Base-by-base conservation (phyloP, 495 filamentous ascomycete genomes). In the Chaetomium fimeti region DNA sequence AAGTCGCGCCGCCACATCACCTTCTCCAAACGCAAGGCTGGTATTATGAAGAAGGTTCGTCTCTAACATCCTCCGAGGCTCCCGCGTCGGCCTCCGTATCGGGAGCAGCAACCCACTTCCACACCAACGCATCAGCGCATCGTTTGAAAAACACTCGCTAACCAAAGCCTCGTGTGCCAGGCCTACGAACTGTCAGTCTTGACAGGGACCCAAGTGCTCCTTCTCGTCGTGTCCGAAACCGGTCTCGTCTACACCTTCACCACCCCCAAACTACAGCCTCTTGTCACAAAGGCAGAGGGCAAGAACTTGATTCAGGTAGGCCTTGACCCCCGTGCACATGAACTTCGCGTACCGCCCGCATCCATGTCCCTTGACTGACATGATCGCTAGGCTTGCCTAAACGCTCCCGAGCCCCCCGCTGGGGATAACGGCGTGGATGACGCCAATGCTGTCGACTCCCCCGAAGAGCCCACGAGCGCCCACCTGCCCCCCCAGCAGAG, bases 21-120 rank as follows among this genome's bases (percentile, higher is more conserved):
- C 67, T 99, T 99, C 79, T 98, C 95, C 68, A 99, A 99, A 88
- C 92, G 94, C 77, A 99, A 99, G 85, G 94, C 94, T 63, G 94
- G 94, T 72, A 99, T 99, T 80, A 99, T 99, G 94, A 99, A 99
- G 86, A 99, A 99, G 93, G 94, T 97, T 76, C 66, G 86, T 83
- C 58, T 40, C 18, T 57, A 57, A 49, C 57, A 47, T 49, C 58
- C 27, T 40, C 53, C 49, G 29, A 56, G 49, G 63, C 57, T 56
- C 43, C 38, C 57, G 22, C 62, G 16, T n/a, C 16, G 18, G 40
- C 24, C 49, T 43, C 15, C 29, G 18, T 3, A 9, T 9, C 6
- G 38, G 13, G 27, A 4, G 15, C 42, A 42, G 7, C 27, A 57
- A 5, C 54, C 20, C 5, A 15, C 15, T 28, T 38, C 32, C 53